Evolutionary conservation across 257 asterid genomes (phyloP).

Genomic region (Mitragyna speciosa): DNA sequence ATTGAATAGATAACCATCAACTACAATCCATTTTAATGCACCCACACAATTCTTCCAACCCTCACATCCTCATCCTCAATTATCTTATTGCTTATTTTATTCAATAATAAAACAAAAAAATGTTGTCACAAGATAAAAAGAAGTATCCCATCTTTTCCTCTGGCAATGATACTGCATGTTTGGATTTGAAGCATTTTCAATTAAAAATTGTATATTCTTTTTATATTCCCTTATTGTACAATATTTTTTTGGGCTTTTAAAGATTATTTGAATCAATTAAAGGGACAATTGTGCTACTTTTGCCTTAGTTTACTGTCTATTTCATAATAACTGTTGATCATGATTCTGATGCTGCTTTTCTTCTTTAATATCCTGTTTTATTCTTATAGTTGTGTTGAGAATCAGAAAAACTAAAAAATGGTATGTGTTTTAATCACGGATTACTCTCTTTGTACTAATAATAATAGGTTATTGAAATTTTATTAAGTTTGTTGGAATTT

Average conservation of each 20-base stretch:
- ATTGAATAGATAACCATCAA: slow-evolving; percentile 33
- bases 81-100: slow-evolving; percentile 24
- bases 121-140: slow-evolving; percentile 18
- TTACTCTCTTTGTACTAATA: no score
- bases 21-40: slow-evolving; percentile 19
- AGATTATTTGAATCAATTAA: neutral
- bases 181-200: slow-evolving; percentile 30
- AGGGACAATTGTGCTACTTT: neutral
- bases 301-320: neutral
- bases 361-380: neutral
- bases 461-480: no score
- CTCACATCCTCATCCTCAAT: slow-evolving; percentile 42
- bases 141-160: slow-evolving; percentile 19
- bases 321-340: neutral
- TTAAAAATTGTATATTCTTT: neutral
- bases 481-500: no score
- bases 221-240: slow-evolving; percentile 4
- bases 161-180: slow-evolving; percentile 21
- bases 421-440: neutral
- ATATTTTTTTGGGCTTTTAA: neutral
- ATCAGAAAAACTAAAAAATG: neutral
- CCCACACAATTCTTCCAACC: slow-evolving; percentile 26
- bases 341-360: neutral
- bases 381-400: neutral
- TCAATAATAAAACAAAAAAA: neutral